Evolutionary conservation across 208 protist species (phyloP).

Genomic region (Leishmania mexicana): DNA sequence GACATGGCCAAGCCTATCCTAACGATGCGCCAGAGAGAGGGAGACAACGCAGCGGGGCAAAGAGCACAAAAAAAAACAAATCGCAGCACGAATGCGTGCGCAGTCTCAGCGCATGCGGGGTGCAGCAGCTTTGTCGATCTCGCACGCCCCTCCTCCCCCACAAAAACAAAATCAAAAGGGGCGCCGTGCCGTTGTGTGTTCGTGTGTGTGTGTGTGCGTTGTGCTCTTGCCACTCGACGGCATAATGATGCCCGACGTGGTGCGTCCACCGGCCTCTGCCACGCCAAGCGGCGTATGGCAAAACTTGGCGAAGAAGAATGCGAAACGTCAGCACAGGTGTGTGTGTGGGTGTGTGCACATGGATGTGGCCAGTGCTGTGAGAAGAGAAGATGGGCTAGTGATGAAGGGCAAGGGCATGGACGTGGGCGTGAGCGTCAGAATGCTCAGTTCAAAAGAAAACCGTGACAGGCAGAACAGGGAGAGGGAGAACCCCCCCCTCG

Average conservation of each 20-base stretch:
- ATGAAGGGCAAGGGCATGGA: neutral
- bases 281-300: neutral
- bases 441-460: neutral
- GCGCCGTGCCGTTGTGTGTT: neutral
- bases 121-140: neutral
- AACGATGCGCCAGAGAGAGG: too few species aligned
- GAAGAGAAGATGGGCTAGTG: neutral
- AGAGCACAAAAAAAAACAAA: neutral
- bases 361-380: neutral
- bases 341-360: neutral
- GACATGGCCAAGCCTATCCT: neutral
- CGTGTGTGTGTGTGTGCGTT: neutral
- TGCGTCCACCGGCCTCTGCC: neutral
- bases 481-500: too few species aligned
- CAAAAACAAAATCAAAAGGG: too few species aligned
- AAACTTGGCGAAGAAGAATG: neutral
- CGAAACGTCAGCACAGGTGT: neutral
- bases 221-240: neutral
- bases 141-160: neutral
- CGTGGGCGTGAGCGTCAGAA: neutral
- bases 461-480: neutral
- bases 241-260: slow-evolving; percentile 1
- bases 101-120: neutral
- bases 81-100: neutral
- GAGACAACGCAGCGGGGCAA: neutral